phyloP scores from a whole-genome alignment of 176 grass and related monocot genomes.

The Avena insularis region DNA sequence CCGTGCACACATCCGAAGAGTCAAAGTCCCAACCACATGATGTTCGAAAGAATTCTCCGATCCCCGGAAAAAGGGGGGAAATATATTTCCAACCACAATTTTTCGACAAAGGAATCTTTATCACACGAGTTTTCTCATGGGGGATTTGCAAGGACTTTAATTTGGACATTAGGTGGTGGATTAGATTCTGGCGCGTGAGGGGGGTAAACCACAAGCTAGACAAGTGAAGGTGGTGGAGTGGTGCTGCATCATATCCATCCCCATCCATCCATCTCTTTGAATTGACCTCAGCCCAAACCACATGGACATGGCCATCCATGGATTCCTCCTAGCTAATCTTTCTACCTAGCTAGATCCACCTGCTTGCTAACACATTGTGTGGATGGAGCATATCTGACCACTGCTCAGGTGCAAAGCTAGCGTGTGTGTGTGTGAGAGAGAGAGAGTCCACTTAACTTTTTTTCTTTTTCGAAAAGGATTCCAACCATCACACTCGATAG shows the following conservation, averaged over 20 bases:
- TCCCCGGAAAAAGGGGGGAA: neutral
- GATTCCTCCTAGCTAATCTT: slow-evolving; percentile 1
- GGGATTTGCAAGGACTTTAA: neutral
- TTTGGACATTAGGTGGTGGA: neutral
- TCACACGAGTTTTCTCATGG: neutral
- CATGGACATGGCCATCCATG: slow-evolving; percentile 1
- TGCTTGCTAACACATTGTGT: neutral
- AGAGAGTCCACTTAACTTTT: slow-evolving; percentile 12
- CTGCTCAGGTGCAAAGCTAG: neutral
- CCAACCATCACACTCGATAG: too few relatives aligned
- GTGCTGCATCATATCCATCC: slow-evolving; percentile 24
- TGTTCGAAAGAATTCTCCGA: neutral
- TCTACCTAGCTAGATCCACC: slow-evolving; percentile 7
- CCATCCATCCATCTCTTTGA: neutral
- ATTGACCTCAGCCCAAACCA: neutral
- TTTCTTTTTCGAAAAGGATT: too few relatives aligned
- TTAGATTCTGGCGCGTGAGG: slow-evolving; percentile 19
- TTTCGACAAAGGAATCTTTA: neutral
- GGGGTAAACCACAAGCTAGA: slow-evolving; percentile 19
- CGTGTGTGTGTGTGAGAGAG: neutral
- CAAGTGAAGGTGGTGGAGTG: slow-evolving; percentile 23
- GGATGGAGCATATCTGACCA: neutral
- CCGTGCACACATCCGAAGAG: neutral
- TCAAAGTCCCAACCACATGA: neutral
- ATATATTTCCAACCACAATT: neutral